Base-by-base conservation (phyloP, 129 eudicot species). In the Lactuca saligna region DNA sequence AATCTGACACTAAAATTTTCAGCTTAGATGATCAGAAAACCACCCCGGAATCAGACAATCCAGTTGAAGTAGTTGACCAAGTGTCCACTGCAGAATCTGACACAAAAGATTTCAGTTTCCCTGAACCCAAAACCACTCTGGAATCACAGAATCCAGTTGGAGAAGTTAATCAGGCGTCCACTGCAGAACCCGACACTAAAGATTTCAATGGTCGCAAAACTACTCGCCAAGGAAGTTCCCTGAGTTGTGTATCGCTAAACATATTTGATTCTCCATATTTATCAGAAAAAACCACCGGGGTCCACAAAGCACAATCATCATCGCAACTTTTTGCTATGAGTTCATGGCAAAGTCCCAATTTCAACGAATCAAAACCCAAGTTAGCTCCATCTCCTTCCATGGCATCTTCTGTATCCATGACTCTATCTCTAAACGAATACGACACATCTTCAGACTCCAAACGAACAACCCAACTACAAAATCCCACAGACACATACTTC, bases 261-360 rank as follows among this genome's bases (percentile, higher is more conserved):
- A 61, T 78, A 65, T 65, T 34, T 17, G 91, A 87, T 75, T 85
- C 95, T 25, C 86, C 90, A 17, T 33, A 82, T 69, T 63, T 78
- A 55, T 80, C 98, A 4, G 98, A 93, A 72, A 80, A 50, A 68
- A 77, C 93, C 49, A 72, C 70, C 65, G 83, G 75, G 71, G 72
- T 75, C 15, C 79, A 75, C 55, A 69, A 75, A 17, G 76, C 86
- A 32, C 74, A 85, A 15, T 57, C 90, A 5, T 73, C 94, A 38
- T 82, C 91, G 37, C 91, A 89, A 10, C 85, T 65, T 44, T 32
- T 82, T 73, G 88, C 85, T 62, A 66, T 82, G 84, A 78, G 91
- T 59, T 80, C 88, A 32, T 83, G 91, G 86, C 82, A 84, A 49
- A 75, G 81, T 63, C 56, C 71, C 25, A 61, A 32, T 66, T 75